These are phyloP conservation scores for Blastobotrys terrestris DNA, from an alignment of 805 yeast species.

Conservation along the genomic window DNA sequence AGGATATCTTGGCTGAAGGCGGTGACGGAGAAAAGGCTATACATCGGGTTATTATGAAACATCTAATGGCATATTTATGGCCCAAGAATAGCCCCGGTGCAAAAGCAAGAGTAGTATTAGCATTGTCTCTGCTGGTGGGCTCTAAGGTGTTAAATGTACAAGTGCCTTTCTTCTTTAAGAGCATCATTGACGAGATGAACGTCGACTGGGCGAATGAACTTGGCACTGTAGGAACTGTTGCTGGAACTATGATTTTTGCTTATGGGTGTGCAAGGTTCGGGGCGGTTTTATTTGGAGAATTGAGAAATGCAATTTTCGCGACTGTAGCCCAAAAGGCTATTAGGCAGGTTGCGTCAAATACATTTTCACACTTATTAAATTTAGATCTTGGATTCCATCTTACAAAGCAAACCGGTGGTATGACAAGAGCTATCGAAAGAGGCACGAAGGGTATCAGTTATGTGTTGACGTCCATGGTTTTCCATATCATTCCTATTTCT, in stretches of 20 bases:
- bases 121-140: conserved; percentile 63
- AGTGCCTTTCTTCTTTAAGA: conserved; percentile 90
- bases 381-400: conserved; percentile 88
- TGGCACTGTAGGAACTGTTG: conserved; percentile 54
- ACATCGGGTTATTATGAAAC: conserved; percentile 21
- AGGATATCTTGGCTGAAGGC: conserved; percentile 8
- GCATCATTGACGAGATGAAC: conserved; percentile 87
- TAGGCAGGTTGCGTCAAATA: conserved; percentile 78
- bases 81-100: conserved; percentile 32
- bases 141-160: conserved; percentile 88
- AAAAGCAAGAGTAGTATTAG: conserved; percentile 67
- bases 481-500: conserved; percentile 88
- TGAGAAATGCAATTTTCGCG: conserved; percentile 93
- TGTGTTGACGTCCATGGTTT: conserved; percentile 93
- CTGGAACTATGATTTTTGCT: conserved; percentile 66
- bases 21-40: conserved; percentile 7
- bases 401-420: conserved; percentile 89
- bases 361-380: conserved; percentile 75
- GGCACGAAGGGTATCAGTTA: conserved; percentile 97
- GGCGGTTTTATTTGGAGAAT: conserved; percentile 87
- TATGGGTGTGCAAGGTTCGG: conserved; percentile 95
- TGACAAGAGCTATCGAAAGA: conserved; percentile 92
- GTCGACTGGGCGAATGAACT: conserved; percentile 75
- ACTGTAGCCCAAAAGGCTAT: conserved; percentile 93
- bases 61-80: conserved; percentile 31